Evolutionary conservation across 176 grass and related monocot species (phyloP).

Genomic region (Oryza glumipatula): DNA sequence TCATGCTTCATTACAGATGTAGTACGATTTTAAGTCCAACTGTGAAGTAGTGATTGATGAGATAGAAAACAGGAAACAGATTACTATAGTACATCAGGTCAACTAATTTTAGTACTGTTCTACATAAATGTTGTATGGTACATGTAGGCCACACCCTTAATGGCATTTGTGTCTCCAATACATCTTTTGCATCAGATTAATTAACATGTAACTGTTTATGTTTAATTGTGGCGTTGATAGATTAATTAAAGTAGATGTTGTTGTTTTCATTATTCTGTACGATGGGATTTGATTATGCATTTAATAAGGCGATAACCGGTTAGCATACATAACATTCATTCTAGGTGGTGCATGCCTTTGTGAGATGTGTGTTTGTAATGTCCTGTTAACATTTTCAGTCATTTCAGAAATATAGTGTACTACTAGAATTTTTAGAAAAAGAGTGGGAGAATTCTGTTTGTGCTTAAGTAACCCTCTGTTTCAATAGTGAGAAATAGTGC

Average conservation of each 20-base stretch:
- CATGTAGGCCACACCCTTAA: background rate
- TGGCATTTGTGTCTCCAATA: background rate
- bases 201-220: background rate
- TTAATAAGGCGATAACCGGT: background rate
- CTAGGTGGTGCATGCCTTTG: background rate
- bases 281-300: background rate
- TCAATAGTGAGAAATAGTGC: background rate
- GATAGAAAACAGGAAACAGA: background rate
- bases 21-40: background rate
- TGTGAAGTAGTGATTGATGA: background rate
- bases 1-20: background rate
- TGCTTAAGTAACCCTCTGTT: background rate
- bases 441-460: background rate
- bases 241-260: background rate
- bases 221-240: background rate
- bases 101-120: background rate
- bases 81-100: background rate
- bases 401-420: background rate
- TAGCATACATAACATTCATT: background rate
- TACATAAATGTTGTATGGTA: background rate
- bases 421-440: background rate
- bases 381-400: background rate
- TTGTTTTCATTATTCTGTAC: background rate
- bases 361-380: background rate
- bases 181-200: background rate